Percentiles rank a stretch among this genome's conserved stretches.
Conservation (phyloP, 306 rosid genomes). For the Cucumis hystrix region DNA sequence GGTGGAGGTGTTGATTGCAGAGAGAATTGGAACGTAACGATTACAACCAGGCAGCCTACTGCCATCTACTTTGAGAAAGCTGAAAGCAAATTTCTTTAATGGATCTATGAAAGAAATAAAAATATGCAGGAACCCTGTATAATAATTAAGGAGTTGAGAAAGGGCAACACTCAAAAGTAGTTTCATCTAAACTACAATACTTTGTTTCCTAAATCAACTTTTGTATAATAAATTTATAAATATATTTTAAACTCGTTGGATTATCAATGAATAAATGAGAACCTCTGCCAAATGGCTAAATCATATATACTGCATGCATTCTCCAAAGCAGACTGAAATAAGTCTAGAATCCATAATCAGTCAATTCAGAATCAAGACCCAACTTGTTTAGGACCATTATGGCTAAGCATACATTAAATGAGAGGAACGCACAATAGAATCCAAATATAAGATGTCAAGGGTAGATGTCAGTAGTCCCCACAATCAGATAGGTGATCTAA, state of each 20-base stretch:
- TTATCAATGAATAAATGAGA: background rate
- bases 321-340: background rate
- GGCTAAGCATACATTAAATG: background rate
- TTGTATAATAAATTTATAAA: background rate
- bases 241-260: background rate
- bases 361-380: background rate
- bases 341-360: background rate
- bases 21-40: background rate
- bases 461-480: background rate
- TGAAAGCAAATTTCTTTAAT: background rate
- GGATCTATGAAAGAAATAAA: background rate
- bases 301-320: background rate
- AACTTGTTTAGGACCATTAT: background rate
- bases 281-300: background rate
- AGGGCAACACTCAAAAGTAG: background rate
- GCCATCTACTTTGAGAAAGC: background rate
- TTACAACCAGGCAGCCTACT: background rate
- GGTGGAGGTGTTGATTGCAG: background rate
- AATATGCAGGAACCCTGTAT: background rate
- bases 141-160: background rate
- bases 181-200: constrained; percentile 3
- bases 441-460: background rate
- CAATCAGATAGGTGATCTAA: background rate
- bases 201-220: background rate
- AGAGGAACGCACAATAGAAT: background rate